Evolutionary conservation across 2,329 filamentous ascomycete species (phyloP).

Genomic region (Colletotrichum tamarilloi): DNA sequence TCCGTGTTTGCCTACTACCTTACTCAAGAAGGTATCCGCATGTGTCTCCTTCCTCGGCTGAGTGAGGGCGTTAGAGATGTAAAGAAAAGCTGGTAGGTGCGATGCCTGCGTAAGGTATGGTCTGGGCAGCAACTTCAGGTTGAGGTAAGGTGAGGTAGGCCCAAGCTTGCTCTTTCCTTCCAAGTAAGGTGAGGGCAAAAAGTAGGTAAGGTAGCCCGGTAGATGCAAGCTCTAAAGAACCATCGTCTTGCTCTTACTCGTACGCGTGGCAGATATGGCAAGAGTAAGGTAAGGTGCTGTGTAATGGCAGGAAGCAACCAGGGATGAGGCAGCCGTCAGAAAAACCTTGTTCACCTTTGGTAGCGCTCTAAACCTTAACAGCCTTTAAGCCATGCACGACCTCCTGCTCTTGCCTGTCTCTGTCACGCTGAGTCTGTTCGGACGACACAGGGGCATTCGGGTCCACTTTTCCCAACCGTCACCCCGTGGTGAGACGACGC

Average conservation of each 20-base stretch:
- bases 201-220: background rate
- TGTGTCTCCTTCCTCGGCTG: background rate
- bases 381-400: slow-evolving; percentile 17
- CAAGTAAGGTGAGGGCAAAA: background rate
- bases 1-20: background rate
- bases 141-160: background rate
- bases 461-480: background rate
- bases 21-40: too few species aligned
- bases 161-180: background rate
- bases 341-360: slow-evolving; percentile 22
- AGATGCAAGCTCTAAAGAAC: background rate
- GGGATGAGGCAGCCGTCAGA: slow-evolving; percentile 4
- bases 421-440: slow-evolving; percentile 6
- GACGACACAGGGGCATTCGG: slow-evolving; percentile 7
- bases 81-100: slow-evolving; percentile 15
- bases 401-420: background rate
- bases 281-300: background rate
- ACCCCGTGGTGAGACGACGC: slow-evolving; percentile 27
- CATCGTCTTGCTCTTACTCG: background rate
- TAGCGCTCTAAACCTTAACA: slow-evolving; percentile 26
- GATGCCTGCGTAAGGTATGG: slow-evolving; percentile 9
- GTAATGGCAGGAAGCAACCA: background rate
- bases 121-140: background rate
- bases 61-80: background rate
- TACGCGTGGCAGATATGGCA: slow-evolving; percentile 14